Evolutionary conservation across 2,329 filamentous ascomycete species (phyloP).

Genomic region (Penicillium nordicum): DNA sequence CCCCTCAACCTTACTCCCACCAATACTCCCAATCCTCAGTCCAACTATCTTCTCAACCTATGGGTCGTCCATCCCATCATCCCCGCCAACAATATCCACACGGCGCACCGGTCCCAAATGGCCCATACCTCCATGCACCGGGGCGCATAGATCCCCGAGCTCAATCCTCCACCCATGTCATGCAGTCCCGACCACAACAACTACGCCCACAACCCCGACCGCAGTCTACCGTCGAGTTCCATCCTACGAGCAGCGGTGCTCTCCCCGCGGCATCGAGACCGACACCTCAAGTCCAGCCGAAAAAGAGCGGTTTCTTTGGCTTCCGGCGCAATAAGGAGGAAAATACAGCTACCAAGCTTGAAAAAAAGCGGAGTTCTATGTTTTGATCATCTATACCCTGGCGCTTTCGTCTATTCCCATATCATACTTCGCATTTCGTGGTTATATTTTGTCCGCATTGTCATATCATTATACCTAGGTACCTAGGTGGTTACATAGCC

Average conservation of each 20-base stretch:
- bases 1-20: slow-evolving; percentile 15
- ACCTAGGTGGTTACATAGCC: background rate
- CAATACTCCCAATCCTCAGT: slow-evolving; percentile 20
- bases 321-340: slow-evolving; percentile 39
- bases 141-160: slow-evolving; percentile 15
- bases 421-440: background rate
- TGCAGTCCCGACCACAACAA: slow-evolving; percentile 16
- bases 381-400: slow-evolving; percentile 34
- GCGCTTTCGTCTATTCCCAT: background rate
- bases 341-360: slow-evolving; percentile 31
- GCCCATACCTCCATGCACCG: slow-evolving; percentile 19
- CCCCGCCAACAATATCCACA: slow-evolving; percentile 16
- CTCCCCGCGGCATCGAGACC: slow-evolving; percentile 6
- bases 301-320: slow-evolving; percentile 47
- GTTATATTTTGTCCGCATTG: background rate
- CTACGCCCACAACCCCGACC: slow-evolving; percentile 10
- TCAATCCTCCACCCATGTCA: slow-evolving; percentile 21
- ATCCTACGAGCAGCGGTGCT: slow-evolving; percentile 15
- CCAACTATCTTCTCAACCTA: slow-evolving; percentile 17
- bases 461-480: background rate
- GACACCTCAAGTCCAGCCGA: slow-evolving; percentile 31
- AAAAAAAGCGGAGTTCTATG: slow-evolving; percentile 48
- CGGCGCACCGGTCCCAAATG: slow-evolving; percentile 8
- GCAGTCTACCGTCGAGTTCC: slow-evolving; percentile 18
- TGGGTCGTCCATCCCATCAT: slow-evolving; percentile 11